Percentiles rank a stretch among this genome's conserved stretches.
phyloP scores from a whole-genome alignment of 768 basidiomycete species.

The Butyriboletus loyo region DNA sequence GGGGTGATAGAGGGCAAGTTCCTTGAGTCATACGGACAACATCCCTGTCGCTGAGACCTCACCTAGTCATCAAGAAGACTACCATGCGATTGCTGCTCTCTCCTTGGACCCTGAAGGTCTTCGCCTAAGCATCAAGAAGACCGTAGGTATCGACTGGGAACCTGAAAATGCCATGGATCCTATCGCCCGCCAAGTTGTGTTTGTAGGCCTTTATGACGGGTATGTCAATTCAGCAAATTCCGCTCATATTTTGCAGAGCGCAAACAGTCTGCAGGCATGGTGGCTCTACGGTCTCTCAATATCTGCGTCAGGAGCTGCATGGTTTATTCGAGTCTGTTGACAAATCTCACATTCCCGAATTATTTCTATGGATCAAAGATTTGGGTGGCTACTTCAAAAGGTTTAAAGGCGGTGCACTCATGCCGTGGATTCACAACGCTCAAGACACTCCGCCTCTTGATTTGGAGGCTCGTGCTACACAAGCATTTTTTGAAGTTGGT shows the following conservation, averaged over 20 bases:
- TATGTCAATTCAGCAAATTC: constrained; percentile 30
- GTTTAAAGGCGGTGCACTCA: constrained; percentile 76
- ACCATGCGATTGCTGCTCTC: constrained; percentile 71
- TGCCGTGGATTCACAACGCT: constrained; percentile 54
- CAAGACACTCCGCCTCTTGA: constrained; percentile 46
- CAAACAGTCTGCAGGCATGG: constrained; percentile 71
- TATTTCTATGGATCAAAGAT: constrained; percentile 73
- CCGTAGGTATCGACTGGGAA: constrained; percentile 70
- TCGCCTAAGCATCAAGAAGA: constrained; percentile 56
- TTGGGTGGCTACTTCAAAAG: constrained; percentile 90
- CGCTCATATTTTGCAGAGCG: not conserved
- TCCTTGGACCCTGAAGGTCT: constrained; percentile 77
- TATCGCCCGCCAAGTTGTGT: constrained; percentile 73
- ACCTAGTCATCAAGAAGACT: constrained; percentile 85
- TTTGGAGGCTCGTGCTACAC: constrained; percentile 80
- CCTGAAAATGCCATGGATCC: constrained; percentile 50
- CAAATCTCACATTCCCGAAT: constrained; percentile 67
- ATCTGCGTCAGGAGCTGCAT: constrained; percentile 81
- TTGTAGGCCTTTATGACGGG: constrained; percentile 93
- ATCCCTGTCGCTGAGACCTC: constrained; percentile 6
- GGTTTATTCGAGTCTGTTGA: constrained; percentile 77
- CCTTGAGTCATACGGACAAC: not conserved
- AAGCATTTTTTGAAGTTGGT: constrained; percentile 82
- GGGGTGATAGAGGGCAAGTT: constrained; percentile 69
- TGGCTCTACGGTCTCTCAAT: constrained; percentile 86